phyloP scores from a whole-genome alignment of 2,329 filamentous ascomycete genomes.

The Truncatella angustata region DNA sequence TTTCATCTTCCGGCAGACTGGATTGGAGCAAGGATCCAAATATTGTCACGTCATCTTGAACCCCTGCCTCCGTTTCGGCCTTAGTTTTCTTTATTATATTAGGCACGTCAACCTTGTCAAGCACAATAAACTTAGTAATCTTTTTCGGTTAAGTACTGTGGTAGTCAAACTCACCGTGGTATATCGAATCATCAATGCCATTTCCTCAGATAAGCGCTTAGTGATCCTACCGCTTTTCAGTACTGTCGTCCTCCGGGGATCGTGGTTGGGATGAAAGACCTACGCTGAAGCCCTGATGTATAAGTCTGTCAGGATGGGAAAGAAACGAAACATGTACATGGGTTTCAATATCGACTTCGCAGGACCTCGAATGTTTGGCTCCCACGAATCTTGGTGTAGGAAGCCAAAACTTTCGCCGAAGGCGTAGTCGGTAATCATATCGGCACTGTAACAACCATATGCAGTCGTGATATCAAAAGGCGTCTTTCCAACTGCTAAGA shows the following conservation, averaged over 20 bases:
- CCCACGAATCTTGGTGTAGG: slow-evolving; percentile 31
- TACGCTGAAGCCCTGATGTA: too few species aligned
- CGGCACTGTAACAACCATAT: slow-evolving; percentile 37
- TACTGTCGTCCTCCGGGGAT: too few species aligned
- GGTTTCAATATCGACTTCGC: slow-evolving; percentile 18
- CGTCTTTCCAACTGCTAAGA: slow-evolving; percentile 24
- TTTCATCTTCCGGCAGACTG: slow-evolving; percentile 14
- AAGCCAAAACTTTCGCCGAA: slow-evolving; percentile 37
- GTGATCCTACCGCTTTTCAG: slow-evolving; percentile 15
- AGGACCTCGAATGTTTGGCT: slow-evolving; percentile 30
- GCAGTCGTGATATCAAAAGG: slow-evolving; percentile 34
- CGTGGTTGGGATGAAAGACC: slow-evolving; percentile 11
- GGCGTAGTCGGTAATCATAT: slow-evolving; percentile 35
- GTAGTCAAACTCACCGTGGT: too few species aligned
- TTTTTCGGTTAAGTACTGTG: too few species aligned
- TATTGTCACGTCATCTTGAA: slow-evolving; percentile 18
- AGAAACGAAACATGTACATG: slow-evolving; percentile 22
- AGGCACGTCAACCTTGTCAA: slow-evolving; percentile 16
- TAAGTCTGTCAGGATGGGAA: slow-evolving; percentile 23
- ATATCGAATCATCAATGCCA: slow-evolving; percentile 18
- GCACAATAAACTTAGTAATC: too few species aligned
- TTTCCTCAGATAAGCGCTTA: slow-evolving; percentile 19
- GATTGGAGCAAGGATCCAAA: slow-evolving; percentile 19
- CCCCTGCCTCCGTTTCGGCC: slow-evolving; percentile 12
- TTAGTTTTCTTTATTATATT: slow-evolving; percentile 13